Conservation (phyloP, 805 yeast species). For the Blastobotrys parvus region DNA sequence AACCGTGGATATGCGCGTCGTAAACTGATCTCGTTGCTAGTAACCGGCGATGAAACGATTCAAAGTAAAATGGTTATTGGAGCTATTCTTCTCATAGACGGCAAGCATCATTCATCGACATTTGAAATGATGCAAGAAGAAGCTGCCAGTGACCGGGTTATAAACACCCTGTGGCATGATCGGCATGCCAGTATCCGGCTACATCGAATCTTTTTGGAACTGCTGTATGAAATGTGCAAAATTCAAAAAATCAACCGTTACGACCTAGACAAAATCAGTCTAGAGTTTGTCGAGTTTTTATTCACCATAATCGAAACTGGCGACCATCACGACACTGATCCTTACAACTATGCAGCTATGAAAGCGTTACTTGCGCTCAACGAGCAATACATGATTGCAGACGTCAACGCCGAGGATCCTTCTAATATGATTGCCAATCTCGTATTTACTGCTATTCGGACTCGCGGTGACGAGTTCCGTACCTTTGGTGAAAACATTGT, state of each 20-base stretch:
- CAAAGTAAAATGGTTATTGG: slow-evolving; percentile 35
- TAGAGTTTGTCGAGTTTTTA: slow-evolving; percentile 39
- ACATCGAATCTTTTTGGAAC: slow-evolving; percentile 39
- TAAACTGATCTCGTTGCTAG: slow-evolving; percentile 29
- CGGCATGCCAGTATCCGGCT: slow-evolving; percentile 31
- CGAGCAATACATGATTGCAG: slow-evolving; percentile 76
- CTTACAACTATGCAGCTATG: slow-evolving; percentile 58
- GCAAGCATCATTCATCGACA: slow-evolving; percentile 35
- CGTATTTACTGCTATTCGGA: slow-evolving; percentile 48
- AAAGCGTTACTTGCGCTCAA: slow-evolving; percentile 66
- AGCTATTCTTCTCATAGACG: slow-evolving; percentile 38
- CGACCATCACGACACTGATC: slow-evolving; percentile 33
- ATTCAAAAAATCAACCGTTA: slow-evolving; percentile 36
- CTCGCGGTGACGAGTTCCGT: slow-evolving; percentile 36
- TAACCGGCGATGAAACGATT: slow-evolving; percentile 20
- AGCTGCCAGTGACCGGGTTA: slow-evolving; percentile 43
- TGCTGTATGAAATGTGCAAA: slow-evolving; percentile 49
- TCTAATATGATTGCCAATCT: slow-evolving; percentile 20
- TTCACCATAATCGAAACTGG: slow-evolving; percentile 37
- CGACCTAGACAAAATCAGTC: slow-evolving; percentile 37
- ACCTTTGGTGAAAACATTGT: slow-evolving; percentile 63
- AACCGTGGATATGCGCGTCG: slow-evolving; percentile 37
- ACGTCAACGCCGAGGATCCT: slow-evolving; percentile 6
- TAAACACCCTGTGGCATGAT: slow-evolving; percentile 34
- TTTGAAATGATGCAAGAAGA: slow-evolving; percentile 42